Conservation (phyloP, 2,329 filamentous ascomycete species). For the Saccharata proteae region DNA sequence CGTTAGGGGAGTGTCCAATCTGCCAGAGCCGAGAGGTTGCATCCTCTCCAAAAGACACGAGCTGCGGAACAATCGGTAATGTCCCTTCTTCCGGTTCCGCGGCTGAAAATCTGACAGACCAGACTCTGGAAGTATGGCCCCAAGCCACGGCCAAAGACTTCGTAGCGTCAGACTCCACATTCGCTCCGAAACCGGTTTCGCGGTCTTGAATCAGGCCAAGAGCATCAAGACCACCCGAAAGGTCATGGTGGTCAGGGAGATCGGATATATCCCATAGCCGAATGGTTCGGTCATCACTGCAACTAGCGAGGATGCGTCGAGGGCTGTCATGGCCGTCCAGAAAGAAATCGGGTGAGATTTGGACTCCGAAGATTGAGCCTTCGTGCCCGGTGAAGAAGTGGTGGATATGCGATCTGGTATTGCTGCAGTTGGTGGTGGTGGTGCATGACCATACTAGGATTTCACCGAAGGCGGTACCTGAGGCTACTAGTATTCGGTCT, state of each 20-base stretch:
- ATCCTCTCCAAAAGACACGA: slow-evolving; percentile 81
- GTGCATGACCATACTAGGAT: slow-evolving; percentile 77
- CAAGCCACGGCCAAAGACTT: slow-evolving; percentile 58
- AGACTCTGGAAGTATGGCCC: slow-evolving; percentile 83
- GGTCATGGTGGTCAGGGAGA: slow-evolving; percentile 17
- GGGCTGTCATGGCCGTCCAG: slow-evolving; percentile 20
- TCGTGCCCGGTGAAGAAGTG: slow-evolving; percentile 61
- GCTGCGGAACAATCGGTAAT: slow-evolving; percentile 25
- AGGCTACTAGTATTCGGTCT: slow-evolving; percentile 59
- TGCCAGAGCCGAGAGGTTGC: slow-evolving; percentile 63
- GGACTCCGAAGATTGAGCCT: slow-evolving; percentile 85
- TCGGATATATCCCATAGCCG: slow-evolving; percentile 74
- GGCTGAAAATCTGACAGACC: slow-evolving; percentile 61
- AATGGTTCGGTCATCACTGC: slow-evolving; percentile 88
- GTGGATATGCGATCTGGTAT: slow-evolving; percentile 38
- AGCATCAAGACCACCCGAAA: slow-evolving; percentile 16
- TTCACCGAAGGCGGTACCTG: slow-evolving; percentile 89
- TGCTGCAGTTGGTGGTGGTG: slow-evolving; percentile 7
- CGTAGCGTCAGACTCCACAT: slow-evolving; percentile 9
- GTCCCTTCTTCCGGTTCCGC: slow-evolving; percentile 8
- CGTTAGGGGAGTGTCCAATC: slow-evolving; percentile 8
- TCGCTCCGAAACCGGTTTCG: slow-evolving; percentile 34
- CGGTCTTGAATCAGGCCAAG: slow-evolving; percentile 16
- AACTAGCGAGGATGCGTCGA: slow-evolving; percentile 67
- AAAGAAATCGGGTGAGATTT: slow-evolving; percentile 46